Evolutionary conservation across 306 rosid species (phyloP).

Genomic region (Pyrus betulifolia): DNA sequence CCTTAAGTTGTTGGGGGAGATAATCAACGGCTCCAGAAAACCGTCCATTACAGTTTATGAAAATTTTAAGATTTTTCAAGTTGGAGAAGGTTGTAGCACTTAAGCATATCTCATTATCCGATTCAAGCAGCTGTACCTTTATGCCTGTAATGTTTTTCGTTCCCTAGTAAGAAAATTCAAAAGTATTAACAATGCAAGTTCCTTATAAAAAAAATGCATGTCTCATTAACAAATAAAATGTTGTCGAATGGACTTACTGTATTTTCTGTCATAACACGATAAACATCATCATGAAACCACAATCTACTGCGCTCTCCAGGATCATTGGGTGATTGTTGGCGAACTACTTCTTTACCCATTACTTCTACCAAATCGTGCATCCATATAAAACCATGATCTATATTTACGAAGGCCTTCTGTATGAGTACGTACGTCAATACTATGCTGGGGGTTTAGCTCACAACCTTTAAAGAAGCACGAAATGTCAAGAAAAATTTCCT

Average conservation of each 20-base stretch:
- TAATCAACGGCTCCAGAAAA: slow-evolving; percentile 12
- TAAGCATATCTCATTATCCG: slow-evolving; percentile 11
- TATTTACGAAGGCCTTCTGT: background rate
- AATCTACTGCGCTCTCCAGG: slow-evolving; percentile 17
- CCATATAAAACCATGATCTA: background rate
- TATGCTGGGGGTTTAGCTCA: background rate
- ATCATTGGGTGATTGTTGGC: background rate
- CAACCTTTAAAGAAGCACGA: slow-evolving; percentile 35
- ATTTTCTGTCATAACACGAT: background rate
- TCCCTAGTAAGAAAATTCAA: background rate
- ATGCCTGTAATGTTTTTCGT: background rate
- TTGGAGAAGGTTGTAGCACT: background rate
- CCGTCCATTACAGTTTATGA: slow-evolving; percentile 17
- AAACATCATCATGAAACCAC: slow-evolving; percentile 23
- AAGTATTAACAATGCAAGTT: slow-evolving; percentile 13
- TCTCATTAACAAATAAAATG: background rate
- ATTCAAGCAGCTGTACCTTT: background rate
- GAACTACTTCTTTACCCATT: slow-evolving; percentile 25
- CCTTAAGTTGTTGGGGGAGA: slow-evolving; percentile 27
- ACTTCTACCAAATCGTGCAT: slow-evolving; percentile 41
- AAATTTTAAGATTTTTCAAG: slow-evolving; percentile 22
- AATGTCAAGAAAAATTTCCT: slow-evolving; percentile 24
- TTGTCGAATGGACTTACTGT: background rate
- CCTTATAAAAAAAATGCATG: background rate
- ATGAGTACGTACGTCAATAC: background rate